Conservation (phyloP, 257 asterid species). For the Capsicum rhomboideum region DNA sequence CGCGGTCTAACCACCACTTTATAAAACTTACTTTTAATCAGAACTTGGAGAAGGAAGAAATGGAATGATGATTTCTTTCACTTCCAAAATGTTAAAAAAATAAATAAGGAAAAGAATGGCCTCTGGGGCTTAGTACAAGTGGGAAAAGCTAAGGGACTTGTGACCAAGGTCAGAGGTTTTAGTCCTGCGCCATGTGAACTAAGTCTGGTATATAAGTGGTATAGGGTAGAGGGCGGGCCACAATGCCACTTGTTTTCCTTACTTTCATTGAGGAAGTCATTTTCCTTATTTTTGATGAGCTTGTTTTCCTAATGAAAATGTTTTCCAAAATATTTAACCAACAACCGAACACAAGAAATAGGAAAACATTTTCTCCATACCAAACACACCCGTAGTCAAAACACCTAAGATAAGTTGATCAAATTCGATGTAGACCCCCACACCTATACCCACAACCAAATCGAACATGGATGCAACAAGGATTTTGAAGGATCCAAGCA, state of each 20-base stretch:
- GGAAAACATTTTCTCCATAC: too few species aligned
- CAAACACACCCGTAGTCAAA: background rate
- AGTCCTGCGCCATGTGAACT: background rate
- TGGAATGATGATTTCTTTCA: background rate
- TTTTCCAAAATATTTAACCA: too few species aligned
- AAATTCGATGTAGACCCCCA: background rate
- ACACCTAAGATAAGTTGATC: background rate
- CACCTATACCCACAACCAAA: background rate
- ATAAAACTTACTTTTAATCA: too few species aligned
- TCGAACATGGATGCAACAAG: background rate
- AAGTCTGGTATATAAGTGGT: background rate
- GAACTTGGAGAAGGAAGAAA: background rate
- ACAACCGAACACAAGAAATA: too few species aligned
- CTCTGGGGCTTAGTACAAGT: background rate
- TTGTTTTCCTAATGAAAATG: too few species aligned
- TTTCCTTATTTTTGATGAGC: too few species aligned
- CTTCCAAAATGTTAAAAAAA: background rate
- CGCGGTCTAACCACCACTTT: too few species aligned
- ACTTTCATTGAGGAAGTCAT: too few species aligned
- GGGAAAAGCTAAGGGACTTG: background rate
- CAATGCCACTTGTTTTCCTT: too few species aligned
- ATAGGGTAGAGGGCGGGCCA: background rate
- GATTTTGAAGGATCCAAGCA: background rate
- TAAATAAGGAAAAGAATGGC: background rate
- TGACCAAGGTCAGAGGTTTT: background rate